phyloP scores from a whole-genome alignment of 176 grass and related monocot species.

The Phoenix dactylifera region DNA sequence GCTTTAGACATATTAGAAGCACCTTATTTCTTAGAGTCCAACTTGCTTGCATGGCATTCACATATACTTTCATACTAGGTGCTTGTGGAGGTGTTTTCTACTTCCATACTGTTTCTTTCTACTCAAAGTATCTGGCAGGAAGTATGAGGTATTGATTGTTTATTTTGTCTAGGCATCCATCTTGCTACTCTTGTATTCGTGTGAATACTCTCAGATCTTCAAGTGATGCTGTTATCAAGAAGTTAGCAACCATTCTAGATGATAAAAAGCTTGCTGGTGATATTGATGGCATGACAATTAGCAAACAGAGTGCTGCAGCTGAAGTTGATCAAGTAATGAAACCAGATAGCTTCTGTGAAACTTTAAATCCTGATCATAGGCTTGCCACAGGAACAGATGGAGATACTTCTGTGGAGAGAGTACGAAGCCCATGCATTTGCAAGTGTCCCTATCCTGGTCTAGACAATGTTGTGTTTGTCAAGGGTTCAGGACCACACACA shows the following conservation, averaged over 20 bases:
- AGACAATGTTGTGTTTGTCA: conserved; percentile 68
- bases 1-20: too few species aligned
- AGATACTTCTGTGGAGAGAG: background rate
- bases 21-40: too few species aligned
- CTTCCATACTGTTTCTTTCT: too few species aligned
- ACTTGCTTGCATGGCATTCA: too few species aligned
- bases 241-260: conserved; percentile 40
- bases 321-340: conserved; percentile 17
- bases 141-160: conserved; percentile 19
- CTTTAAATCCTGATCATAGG: background rate
- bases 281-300: conserved; percentile 26
- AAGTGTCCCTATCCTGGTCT: conserved; percentile 60
- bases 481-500: conserved; percentile 72
- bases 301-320: conserved; percentile 24
- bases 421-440: conserved; percentile 16
- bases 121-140: too few species aligned
- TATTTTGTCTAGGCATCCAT: conserved; percentile 50
- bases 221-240: conserved; percentile 41
- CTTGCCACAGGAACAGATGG: background rate
- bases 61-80: too few species aligned
- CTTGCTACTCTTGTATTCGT: conserved; percentile 78
- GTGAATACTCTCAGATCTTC: conserved; percentile 81
- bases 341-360: background rate
- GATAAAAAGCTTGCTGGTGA: conserved; percentile 26
- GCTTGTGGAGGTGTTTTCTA: too few species aligned